Evolutionary conservation across 148 eudicot genomes (phyloP), one percentile per base, ranked within the genome.

Genomic region (Cornus suecica): DNA sequence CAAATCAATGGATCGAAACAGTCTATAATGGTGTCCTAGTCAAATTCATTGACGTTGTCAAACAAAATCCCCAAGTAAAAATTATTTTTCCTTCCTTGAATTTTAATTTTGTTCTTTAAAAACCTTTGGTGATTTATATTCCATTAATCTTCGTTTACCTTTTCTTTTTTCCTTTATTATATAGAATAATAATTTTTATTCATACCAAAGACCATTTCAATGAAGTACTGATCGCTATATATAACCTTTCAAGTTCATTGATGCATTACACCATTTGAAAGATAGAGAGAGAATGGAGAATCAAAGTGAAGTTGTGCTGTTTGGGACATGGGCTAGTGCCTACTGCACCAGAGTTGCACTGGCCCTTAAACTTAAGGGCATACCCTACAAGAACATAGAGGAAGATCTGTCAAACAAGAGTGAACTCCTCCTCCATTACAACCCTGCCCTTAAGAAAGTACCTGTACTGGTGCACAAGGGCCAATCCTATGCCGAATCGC

Each of bases 281-380:
- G 69, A 31, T 20, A 68, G 71, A 68, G 71, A 68, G 71, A 37
- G 71, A 66, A 68, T 68, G 71, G 71, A 68, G 54, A 68, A 68
- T 11, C 18, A 68, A 6, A 23, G 71, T 68, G 70, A 34, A 37
- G 54, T 34, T 4, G 29, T 68, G 54, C 4, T 68, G 71, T 41
- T 37, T 68, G 71, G 71, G 51, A 68, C 13, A 8, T 23, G 71
- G 71, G 71, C 54, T 68, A 68, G 71, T 54, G 0, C 54, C 16
- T 37, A 10, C 28, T 68, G 71, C 56, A 68, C 71, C 18, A n/a
- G 71, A 24, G 71, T 68, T 68, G 28, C 2, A 1, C 23, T 68
- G 29, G 71, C 71, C 71, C 71, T 68, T 13, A 68, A 68, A 68
- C 71, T 68, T 11, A 68, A 68, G 71, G 71, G 71, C 52, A 68